Evolutionary conservation across 805 yeast species (phyloP), one percentile per base, ranked within the genome.

Genomic region (Hanseniaspora guilliermondii): DNA sequence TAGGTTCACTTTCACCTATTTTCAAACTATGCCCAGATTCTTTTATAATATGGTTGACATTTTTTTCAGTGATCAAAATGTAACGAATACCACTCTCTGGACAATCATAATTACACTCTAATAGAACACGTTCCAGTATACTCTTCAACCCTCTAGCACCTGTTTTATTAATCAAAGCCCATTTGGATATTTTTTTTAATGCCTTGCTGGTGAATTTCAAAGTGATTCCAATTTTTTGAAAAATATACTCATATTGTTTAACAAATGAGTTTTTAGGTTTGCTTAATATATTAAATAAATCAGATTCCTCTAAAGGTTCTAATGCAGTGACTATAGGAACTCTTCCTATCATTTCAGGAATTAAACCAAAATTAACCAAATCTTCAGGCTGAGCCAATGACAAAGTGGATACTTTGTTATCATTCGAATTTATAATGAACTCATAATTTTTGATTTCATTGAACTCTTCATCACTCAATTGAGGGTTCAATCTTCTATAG

Each of bases 101-200:
- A 59, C 80, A 76, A 47, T 78, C 83, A 61, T 73, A 79, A 60
- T 78, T 79, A 5, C 77, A 78, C 45, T 72, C 70, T 17, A 78
- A 62, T 22, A 78, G 61, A 17, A 78, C 56, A 53, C 76, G 70
- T 56, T 78, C 83, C 73, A 79, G 68, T 5, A 78, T 74, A 1
- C 78, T 75, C 58, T 81, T 67, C 30, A 79, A 61, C 0, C 83
- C 83, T 60, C 84, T 69, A 0, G 83, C 84, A 32, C 84, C 84
- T 0, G 82, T 78, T 3, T 80, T 80, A 57, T 75, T 78, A 27
- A 66, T 64, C 35, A 76, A 59, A 0, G 83, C 78, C 22, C 74
- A 60, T 24, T 68, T 66, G 0, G 83, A 79, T 16, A 79, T 73
- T 39, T 64, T 68, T n/a, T 64, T 58, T 9, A 78, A 62, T 0